These are phyloP conservation scores for Annulohypoxylon stygium DNA, from an alignment of 495 filamentous ascomycete species.

Conservation along the genomic window DNA sequence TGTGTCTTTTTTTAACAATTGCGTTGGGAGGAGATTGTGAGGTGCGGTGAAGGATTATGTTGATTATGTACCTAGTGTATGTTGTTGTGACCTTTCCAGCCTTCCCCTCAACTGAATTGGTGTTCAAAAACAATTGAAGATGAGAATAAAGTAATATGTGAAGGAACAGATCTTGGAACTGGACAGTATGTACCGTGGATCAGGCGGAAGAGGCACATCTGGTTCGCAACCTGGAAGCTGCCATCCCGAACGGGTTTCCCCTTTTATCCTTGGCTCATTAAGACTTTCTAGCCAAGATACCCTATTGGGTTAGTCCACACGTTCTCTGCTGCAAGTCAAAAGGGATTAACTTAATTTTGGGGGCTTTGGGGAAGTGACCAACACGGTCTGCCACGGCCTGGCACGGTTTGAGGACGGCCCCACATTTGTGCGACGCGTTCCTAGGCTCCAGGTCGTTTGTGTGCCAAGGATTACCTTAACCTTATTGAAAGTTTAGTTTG, in stretches of 20 bases:
- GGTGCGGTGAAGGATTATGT: constrained; percentile 31
- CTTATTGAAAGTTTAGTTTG: constrained; percentile 7
- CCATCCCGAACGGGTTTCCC: constrained; percentile 32
- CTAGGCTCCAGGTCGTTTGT: constrained; percentile 2
- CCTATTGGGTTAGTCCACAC: constrained; percentile 29
- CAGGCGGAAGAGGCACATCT: constrained; percentile 18
- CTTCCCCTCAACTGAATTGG: background rate
- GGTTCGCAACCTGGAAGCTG: background rate
- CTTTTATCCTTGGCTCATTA: constrained; percentile 29
- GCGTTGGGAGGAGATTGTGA: constrained; percentile 36
- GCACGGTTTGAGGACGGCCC: constrained; percentile 25
- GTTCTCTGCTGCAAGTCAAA: constrained; percentile 10
- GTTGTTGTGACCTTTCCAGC: background rate
- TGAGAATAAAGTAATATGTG: background rate
- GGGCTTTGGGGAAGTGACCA: constrained; percentile 9
- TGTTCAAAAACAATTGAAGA: background rate
- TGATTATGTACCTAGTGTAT: background rate
- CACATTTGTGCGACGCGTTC: constrained; percentile 44
- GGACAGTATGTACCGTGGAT: constrained; percentile 11
- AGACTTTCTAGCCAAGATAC: constrained; percentile 29
- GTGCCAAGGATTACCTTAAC: constrained; percentile 22
- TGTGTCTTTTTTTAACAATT: constrained; percentile 19
- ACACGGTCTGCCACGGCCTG: constrained; percentile 1
- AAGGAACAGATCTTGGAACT: constrained; percentile 29
- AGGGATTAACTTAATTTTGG: constrained; percentile 29